Conservation (phyloP, 2,329 filamentous ascomycete species). For the Orbilia brochopaga region DNA sequence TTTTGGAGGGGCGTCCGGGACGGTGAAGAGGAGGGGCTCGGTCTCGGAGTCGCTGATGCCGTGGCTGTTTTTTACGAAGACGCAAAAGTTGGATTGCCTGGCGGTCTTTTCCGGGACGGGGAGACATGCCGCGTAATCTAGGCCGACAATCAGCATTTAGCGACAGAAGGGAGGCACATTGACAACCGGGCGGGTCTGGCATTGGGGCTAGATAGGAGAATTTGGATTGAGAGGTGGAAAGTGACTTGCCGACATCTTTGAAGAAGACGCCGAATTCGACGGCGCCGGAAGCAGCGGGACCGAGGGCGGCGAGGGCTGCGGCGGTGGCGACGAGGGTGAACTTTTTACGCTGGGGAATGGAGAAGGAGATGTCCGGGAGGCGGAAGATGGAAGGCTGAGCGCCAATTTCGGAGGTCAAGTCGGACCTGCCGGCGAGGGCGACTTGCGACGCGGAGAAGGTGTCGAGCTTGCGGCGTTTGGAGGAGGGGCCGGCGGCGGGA, state of each 20-base stretch:
- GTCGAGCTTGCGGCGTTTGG: slow-evolving; percentile 43
- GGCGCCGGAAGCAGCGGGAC: slow-evolving; percentile 32
- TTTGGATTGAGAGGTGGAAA: neutral
- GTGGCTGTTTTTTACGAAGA: slow-evolving; percentile 65
- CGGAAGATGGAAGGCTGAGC: slow-evolving; percentile 26
- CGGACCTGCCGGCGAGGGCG: slow-evolving; percentile 30
- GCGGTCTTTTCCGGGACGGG: slow-evolving; percentile 54
- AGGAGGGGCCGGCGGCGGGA: slow-evolving; percentile 18
- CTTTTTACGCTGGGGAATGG: slow-evolving; percentile 72
- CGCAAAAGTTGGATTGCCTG: slow-evolving; percentile 69
- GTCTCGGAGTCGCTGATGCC: slow-evolving; percentile 53
- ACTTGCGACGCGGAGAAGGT: slow-evolving; percentile 13
- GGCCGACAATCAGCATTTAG: slow-evolving; percentile 16
- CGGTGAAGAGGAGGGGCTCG: slow-evolving; percentile 70
- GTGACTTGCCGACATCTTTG: slow-evolving; percentile 66
- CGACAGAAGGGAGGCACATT: no score
- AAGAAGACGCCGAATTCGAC: slow-evolving; percentile 58
- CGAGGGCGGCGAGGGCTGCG: slow-evolving; percentile 38
- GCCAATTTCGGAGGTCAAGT: slow-evolving; percentile 28
- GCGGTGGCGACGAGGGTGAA: slow-evolving; percentile 69
- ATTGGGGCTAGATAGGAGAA: slow-evolving; percentile 1
- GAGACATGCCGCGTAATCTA: slow-evolving; percentile 54
- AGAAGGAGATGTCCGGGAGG: slow-evolving; percentile 67
- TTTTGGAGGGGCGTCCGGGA: slow-evolving; percentile 68
- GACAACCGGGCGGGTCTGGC: no score